A percentile compares a stretch with the other conserved stretches of the same genome.
These are phyloP conservation scores for Trichosporon asahii DNA, from an alignment of 1,284 basidiomycete species.

Conservation along the genomic window DNA sequence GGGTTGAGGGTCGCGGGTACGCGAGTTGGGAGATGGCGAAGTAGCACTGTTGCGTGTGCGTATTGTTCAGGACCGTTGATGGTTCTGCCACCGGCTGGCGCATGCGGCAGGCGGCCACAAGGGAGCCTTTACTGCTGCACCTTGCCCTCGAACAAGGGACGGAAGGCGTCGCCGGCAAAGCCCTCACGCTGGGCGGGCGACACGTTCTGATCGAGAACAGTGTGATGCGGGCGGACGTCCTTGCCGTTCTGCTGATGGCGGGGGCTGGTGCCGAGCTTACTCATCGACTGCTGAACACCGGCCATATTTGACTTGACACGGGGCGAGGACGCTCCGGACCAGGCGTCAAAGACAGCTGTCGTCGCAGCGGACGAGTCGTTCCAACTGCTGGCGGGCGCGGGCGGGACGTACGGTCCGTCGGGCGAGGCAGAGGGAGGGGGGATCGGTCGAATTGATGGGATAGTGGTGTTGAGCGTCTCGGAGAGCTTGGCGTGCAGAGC, in stretches of 20 bases:
- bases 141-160: conserved; percentile 33
- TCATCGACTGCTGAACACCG: conserved; percentile 4
- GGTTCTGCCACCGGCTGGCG: background rate
- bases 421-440: conserved; percentile 27
- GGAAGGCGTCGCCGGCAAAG: conserved; percentile 45
- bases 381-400: conserved; percentile 47
- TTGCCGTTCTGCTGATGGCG: conserved; percentile 19
- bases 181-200: conserved; percentile 37
- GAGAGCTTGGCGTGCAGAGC: conserved; percentile 40
- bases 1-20: background rate
- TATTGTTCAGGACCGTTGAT: background rate
- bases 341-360: conserved; percentile 16
- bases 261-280: conserved; percentile 29
- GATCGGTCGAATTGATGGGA: conserved; percentile 25
- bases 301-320: conserved; percentile 10
- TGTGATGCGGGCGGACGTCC: conserved; percentile 30
- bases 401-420: conserved; percentile 38
- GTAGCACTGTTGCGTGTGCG: background rate
- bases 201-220: conserved; percentile 34
- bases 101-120: background rate
- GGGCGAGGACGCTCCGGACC: conserved; percentile 6
- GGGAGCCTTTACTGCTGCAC: background rate
- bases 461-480: conserved; percentile 26
- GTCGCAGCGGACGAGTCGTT: conserved; percentile 29
- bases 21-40: background rate